These are phyloP conservation scores for Clausena lansium DNA, from an alignment of 345 rosid species.

Conservation along the genomic window DNA sequence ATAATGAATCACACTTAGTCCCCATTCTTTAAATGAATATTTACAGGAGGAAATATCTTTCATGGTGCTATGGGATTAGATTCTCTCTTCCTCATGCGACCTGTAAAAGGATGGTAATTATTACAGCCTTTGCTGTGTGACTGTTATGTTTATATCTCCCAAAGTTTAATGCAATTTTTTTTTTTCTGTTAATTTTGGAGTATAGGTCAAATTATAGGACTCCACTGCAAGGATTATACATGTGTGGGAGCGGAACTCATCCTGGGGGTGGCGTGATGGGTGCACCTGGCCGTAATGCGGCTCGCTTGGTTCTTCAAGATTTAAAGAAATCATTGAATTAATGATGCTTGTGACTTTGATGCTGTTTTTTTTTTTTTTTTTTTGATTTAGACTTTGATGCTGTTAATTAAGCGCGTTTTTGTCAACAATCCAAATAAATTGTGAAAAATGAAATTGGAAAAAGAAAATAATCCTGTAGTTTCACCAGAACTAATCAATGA, in stretches of 20 bases:
- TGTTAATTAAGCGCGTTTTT: neutral
- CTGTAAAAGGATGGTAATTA: constrained; percentile 62
- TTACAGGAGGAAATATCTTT: constrained; percentile 60
- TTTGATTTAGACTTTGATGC: neutral
- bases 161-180: neutral
- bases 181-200: neutral
- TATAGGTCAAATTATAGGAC: constrained; percentile 58
- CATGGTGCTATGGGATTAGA: constrained; percentile 61
- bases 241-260: constrained; percentile 64
- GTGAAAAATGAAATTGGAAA: no score
- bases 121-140: neutral
- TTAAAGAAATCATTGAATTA: constrained; percentile 16
- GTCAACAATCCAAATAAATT: neutral
- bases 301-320: constrained; percentile 44
- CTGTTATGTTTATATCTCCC: neutral
- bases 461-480: no score
- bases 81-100: constrained; percentile 62
- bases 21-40: neutral
- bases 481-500: no score
- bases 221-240: constrained; percentile 49
- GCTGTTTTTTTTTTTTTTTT: no score
- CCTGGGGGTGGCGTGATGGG: constrained; percentile 78
- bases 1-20: neutral
- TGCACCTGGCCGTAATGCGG: constrained; percentile 64
- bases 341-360: neutral